phyloP scores from a whole-genome alignment of 176 grass and related monocot genomes.

The Hsuehochloa calcarea region DNA sequence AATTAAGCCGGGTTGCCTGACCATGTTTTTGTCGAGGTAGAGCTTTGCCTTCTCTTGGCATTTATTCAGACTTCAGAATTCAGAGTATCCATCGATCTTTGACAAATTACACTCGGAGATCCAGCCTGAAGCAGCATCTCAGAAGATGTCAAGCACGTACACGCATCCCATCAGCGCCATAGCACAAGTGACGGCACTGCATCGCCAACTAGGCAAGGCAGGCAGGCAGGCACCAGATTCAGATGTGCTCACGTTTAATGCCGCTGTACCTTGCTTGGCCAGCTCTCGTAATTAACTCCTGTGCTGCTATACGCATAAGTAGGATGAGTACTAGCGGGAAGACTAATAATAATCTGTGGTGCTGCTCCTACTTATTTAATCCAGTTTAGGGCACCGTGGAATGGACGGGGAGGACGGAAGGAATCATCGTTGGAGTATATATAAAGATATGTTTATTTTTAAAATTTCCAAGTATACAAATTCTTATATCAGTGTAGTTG shows the following conservation, averaged over 20 bases:
- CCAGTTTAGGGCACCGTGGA: background rate
- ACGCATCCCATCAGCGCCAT: background rate
- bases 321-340: background rate
- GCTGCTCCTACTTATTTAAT: background rate
- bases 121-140: background rate
- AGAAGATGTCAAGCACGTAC: background rate
- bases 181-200: background rate
- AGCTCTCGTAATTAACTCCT: background rate
- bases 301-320: background rate
- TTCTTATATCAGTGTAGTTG: no score
- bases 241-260: conserved; percentile 12
- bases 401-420: no score
- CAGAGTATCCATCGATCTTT: background rate
- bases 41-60: background rate
- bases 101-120: background rate
- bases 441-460: no score
- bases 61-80: background rate
- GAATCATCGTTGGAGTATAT: no score
- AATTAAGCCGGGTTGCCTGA: background rate
- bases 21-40: background rate
- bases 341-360: background rate
- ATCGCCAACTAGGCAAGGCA: background rate
- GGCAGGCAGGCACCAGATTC: conserved; percentile 13
- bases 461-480: no score
- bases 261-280: conserved; percentile 1